Evolutionary conservation across 108 stramenopile species (phyloP), one percentile per base, ranked within the genome.

Genomic region (Stephanodiscus triporus): DNA sequence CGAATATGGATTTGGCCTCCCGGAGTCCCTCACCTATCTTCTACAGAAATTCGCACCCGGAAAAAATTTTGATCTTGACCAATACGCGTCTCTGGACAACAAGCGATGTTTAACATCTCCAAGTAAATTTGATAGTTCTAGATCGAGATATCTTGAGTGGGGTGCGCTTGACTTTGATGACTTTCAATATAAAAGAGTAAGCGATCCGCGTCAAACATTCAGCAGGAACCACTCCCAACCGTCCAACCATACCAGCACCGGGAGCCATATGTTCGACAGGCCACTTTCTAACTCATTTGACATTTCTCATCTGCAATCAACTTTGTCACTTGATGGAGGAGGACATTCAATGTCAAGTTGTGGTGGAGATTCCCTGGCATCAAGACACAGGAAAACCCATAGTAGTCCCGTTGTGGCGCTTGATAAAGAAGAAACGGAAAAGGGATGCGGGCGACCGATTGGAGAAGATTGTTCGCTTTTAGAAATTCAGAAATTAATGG

Each of bases 91-190:
- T 65, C 43, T 19, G 6, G 4, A 4, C n/a, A 22, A 65, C 42
- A 50, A 2, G 64, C 16, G 11, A 59, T 38, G 14, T 59, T 40
- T 36, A 6, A 27, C 72, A 45, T 49, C 72, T 55, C 47, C n/a
- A n/a, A n/a, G n/a, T n/a, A n/a, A n/a, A n/a, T n/a, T n/a, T n/a
- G n/a, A 79, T 71, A 34, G 32, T 27, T 64, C 69, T 23, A 29
- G 71, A 50, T 42, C 66, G 17, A 67, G 50, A 38, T 69, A 66
- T 65, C 68, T 70, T 55, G 80, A 81, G 47, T 81, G 73, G 80
- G 80, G 80, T 53, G 73, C 73, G 32, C 73, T 81, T 8, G 70
- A 73, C 50, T 81, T 81, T 75, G 80, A 81, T 56, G 64, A 63
- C 42, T 65, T 70, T 36, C 37, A 23, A 47, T 23, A 32, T 11